Percentiles rank a stretch among this genome's conserved stretches.
Evolutionary conservation across 2,329 filamentous ascomycete species (phyloP).

Genomic region (Ophiostoma pallidulum): DNA sequence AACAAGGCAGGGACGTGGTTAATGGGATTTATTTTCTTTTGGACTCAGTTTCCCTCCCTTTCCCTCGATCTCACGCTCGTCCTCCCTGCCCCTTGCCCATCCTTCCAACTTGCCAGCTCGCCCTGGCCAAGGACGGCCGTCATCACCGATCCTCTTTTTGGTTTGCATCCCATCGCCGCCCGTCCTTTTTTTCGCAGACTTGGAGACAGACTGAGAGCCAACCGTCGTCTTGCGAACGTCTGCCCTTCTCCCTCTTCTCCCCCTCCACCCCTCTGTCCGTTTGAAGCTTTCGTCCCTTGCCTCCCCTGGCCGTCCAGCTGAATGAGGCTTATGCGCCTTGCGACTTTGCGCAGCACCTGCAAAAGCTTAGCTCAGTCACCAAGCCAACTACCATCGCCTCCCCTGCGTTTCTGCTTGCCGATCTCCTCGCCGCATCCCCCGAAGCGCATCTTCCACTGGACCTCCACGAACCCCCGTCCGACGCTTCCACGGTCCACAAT

Average conservation of each 20-base stretch:
- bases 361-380: slow-evolving; percentile 11
- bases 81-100: too few species aligned
- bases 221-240: not conserved
- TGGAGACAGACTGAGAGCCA: too few species aligned
- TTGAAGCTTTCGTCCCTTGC: not conserved
- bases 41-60: too few species aligned
- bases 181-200: too few species aligned
- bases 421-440: not conserved
- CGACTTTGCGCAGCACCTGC: slow-evolving; percentile 17
- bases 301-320: slow-evolving; percentile 4
- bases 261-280: not conserved
- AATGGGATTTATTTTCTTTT: too few species aligned
- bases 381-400: not conserved
- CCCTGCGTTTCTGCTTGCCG: not conserved
- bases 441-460: not conserved
- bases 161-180: too few species aligned
- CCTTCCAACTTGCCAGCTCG: too few species aligned
- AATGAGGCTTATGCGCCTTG: slow-evolving; percentile 13
- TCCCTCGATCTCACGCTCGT: too few species aligned
- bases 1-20: too few species aligned
- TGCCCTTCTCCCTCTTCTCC: not conserved
- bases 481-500: not conserved
- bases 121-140: too few species aligned
- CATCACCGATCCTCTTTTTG: too few species aligned
- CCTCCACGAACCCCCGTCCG: not conserved